Evolutionary conservation across 2,329 filamentous ascomycete species (phyloP).

Genomic region (Trichoderma oligosporum): DNA sequence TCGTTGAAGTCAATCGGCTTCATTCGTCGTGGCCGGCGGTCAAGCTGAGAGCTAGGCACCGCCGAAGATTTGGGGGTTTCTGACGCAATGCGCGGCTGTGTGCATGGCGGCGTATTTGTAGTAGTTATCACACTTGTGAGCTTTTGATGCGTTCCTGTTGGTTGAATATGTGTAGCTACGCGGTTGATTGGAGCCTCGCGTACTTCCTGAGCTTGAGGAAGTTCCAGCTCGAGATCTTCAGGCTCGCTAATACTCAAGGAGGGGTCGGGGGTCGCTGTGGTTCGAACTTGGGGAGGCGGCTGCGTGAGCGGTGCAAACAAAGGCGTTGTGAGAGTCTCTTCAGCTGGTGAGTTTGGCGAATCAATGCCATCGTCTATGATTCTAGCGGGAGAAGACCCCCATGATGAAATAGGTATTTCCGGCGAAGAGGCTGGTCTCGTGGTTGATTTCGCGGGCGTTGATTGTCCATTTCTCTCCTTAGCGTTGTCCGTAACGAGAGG

Average conservation of each 20-base stretch:
- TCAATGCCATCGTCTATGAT: background rate
- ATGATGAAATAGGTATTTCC: slow-evolving; percentile 22
- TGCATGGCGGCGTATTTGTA: slow-evolving; percentile 33
- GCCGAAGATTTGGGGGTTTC: background rate
- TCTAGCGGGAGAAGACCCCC: slow-evolving; percentile 25
- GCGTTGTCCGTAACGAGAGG: background rate
- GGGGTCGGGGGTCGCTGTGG: slow-evolving; percentile 21
- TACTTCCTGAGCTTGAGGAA: slow-evolving; percentile 30
- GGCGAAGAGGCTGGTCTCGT: slow-evolving; percentile 12
- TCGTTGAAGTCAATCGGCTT: slow-evolving; percentile 28
- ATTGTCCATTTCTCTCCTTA: background rate
- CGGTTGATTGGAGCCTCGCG: slow-evolving; percentile 26
- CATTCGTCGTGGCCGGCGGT: slow-evolving; percentile 24
- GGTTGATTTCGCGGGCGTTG: background rate
- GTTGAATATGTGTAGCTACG: slow-evolving; percentile 17
- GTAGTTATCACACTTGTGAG: background rate
- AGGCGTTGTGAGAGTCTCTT: background rate
- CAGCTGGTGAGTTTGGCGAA: background rate
- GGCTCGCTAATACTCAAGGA: slow-evolving; percentile 28
- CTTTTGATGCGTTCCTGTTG: background rate
- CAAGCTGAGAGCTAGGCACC: background rate
- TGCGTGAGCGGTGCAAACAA: background rate
- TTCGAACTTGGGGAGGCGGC: slow-evolving; percentile 1
- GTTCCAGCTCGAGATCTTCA: slow-evolving; percentile 37
- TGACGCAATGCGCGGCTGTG: slow-evolving; percentile 24